Percentiles rank a stretch among this genome's conserved stretches.
These are phyloP conservation scores for Camellia oleifera DNA, from an alignment of 179 eudicot species.

Conservation along the genomic window DNA sequence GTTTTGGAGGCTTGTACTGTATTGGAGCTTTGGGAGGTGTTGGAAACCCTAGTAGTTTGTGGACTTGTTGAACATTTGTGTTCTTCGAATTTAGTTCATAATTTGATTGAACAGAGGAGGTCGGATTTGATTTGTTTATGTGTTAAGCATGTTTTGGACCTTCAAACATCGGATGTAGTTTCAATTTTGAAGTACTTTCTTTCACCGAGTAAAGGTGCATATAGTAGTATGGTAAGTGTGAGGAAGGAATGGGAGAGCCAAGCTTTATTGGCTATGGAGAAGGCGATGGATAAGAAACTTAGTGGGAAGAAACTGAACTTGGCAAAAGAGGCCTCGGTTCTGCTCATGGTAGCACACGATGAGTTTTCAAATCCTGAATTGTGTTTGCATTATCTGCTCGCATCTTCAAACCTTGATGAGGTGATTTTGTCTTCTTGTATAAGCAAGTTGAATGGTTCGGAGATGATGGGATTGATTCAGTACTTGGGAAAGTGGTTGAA, in stretches of 20 bases:
- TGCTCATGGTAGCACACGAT: conserved; percentile 77
- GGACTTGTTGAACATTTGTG: conserved; percentile 46
- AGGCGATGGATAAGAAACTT: conserved; percentile 25
- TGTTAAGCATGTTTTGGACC: conserved; percentile 47
- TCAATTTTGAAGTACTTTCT: conserved; percentile 58
- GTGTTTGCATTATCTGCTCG: conserved; percentile 67
- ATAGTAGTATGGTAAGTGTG: conserved; percentile 36
- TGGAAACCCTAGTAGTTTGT: conserved; percentile 43
- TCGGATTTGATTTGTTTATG: conserved; percentile 62
- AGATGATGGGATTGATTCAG: conserved; percentile 52
- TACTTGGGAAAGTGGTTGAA: conserved; percentile 79
- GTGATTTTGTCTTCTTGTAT: conserved; percentile 62
- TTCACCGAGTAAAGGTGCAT: conserved; percentile 37
- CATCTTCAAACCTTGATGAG: conserved; percentile 57
- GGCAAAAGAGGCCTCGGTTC: conserved; percentile 58
- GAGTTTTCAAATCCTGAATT: conserved; percentile 51
- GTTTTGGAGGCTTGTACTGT: conserved; percentile 54
- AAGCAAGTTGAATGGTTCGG: conserved; percentile 55
- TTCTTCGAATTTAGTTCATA: conserved; percentile 35
- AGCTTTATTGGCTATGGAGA: conserved; percentile 44
- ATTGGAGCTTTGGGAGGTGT: conserved; percentile 47
- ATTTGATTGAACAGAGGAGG: conserved; percentile 39
- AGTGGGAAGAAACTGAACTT: conserved; percentile 31
- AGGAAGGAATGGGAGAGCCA: conserved; percentile 75
- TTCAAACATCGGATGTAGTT: conserved; percentile 42